Percentiles rank a stretch among this genome's conserved stretches.
Conservation (phyloP, 352 stramenopile species). For the Pythium insidiosum region DNA sequence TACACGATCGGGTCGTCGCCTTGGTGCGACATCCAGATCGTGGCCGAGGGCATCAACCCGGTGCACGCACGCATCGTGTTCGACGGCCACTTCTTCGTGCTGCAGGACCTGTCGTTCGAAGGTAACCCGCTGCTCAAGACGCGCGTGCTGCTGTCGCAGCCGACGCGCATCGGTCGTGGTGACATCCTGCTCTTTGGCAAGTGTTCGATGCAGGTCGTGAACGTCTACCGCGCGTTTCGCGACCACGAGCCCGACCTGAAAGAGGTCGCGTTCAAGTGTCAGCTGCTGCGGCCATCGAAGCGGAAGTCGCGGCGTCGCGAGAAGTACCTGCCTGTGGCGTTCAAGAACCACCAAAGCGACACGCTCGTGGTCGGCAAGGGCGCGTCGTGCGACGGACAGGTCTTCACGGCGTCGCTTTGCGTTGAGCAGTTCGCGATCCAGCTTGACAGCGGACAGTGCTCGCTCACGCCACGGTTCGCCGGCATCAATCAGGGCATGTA, state of each 20-base stretch:
- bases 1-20: constrained; percentile 55
- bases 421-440: constrained; percentile 65
- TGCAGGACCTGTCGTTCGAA: constrained; percentile 70
- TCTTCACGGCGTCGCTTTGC: constrained; percentile 44
- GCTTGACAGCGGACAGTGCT: constrained; percentile 44
- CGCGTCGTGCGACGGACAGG: constrained; percentile 39
- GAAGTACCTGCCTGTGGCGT: constrained; percentile 50
- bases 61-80: constrained; percentile 60
- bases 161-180: constrained; percentile 41
- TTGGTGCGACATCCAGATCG: constrained; percentile 43
- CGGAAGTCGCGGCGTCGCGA: constrained; percentile 34
- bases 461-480: constrained; percentile 40
- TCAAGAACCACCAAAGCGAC: constrained; percentile 28
- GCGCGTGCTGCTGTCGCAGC: constrained; percentile 32
- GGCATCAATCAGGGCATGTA: constrained; percentile 68
- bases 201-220: constrained; percentile 43
- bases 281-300: constrained; percentile 56
- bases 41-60: constrained; percentile 29
- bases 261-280: constrained; percentile 49
- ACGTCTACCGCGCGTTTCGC: constrained; percentile 31
- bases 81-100: constrained; percentile 53
- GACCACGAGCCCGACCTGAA: constrained; percentile 56
- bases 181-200: constrained; percentile 54
- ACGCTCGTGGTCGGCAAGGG: constrained; percentile 54
- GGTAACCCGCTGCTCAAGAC: constrained; percentile 42